These are phyloP conservation scores for Emmonsiellopsis sp. DNA, from an alignment of 2,329 filamentous ascomycete genomes.

Conservation along the genomic window DNA sequence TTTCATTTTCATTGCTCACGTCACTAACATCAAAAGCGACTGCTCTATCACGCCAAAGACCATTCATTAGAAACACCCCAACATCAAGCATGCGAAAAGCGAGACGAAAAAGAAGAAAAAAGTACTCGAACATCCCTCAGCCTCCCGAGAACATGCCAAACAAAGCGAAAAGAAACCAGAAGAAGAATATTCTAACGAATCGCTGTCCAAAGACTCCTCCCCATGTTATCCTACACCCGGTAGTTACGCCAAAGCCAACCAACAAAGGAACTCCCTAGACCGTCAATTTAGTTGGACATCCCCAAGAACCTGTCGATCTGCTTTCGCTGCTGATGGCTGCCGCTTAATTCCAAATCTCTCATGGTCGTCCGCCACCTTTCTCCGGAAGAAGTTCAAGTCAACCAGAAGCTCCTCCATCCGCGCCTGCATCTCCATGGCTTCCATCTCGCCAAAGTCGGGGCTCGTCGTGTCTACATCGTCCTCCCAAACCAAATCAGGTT, in stretches of 20 bases:
- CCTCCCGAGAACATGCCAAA: neutral
- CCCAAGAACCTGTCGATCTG: constrained; percentile 1
- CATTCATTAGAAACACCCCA: neutral
- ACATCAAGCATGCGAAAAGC: neutral
- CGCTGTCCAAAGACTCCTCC: neutral
- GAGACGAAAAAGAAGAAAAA: constrained; percentile 4
- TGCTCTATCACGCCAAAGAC: neutral
- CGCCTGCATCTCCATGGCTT: constrained; percentile 62
- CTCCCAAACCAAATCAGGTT: constrained; percentile 22
- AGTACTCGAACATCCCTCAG: neutral
- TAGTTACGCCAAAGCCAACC: neutral
- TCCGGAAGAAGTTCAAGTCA: constrained; percentile 70
- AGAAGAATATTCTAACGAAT: neutral
- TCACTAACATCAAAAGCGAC: neutral
- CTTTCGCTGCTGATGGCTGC: neutral
- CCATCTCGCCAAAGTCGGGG: constrained; percentile 24
- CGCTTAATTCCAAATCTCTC: constrained; percentile 29
- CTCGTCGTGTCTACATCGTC: constrained; percentile 16
- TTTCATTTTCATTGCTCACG: neutral
- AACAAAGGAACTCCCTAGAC: neutral
- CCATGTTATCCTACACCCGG: neutral
- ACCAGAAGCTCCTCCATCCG: constrained; percentile 75
- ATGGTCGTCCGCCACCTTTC: constrained; percentile 73
- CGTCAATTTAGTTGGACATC: constrained; percentile 4
- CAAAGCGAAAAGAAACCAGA: neutral